Evolutionary conservation across 495 filamentous ascomycete genomes (phyloP).

Genomic region (Hyphodiscus hymeniophilus): DNA sequence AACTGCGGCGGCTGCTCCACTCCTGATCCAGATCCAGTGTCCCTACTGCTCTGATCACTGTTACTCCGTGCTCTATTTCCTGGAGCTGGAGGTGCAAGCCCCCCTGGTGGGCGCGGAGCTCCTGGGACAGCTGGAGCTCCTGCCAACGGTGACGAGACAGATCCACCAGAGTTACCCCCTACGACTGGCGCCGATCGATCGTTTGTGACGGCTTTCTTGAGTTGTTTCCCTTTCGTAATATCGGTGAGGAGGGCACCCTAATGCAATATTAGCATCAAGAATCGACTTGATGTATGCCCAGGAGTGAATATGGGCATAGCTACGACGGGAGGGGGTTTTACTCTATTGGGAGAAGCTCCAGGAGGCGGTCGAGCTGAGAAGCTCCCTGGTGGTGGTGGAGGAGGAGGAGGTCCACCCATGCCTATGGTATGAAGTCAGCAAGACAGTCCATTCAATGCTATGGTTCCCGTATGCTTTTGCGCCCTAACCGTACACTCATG

Average conservation of each 20-base stretch:
- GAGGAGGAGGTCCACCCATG: slow-evolving; percentile 59
- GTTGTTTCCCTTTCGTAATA: slow-evolving; percentile 69
- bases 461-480: too few relatives aligned
- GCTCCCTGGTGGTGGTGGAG: slow-evolving; percentile 51
- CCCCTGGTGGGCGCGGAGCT: slow-evolving; percentile 46
- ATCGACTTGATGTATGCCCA: slow-evolving; percentile 17
- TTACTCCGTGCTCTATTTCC: slow-evolving; percentile 68
- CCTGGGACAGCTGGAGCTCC: slow-evolving; percentile 80
- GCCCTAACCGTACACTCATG: slow-evolving; percentile 29
- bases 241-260: slow-evolving; percentile 86
- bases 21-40: slow-evolving; percentile 24
- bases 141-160: slow-evolving; percentile 43
- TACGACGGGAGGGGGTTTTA: slow-evolving; percentile 18
- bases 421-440: slow-evolving; percentile 12
- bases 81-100: slow-evolving; percentile 72
- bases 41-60: slow-evolving; percentile 56
- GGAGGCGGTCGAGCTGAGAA: slow-evolving; percentile 25
- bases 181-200: slow-evolving; percentile 84
- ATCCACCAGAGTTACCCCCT: slow-evolving; percentile 44
- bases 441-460: background rate
- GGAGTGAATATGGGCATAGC: slow-evolving; percentile 13
- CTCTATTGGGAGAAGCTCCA: slow-evolving; percentile 15
- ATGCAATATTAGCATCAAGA: slow-evolving; percentile 12
- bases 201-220: slow-evolving; percentile 90
- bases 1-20: slow-evolving; percentile 67